These are phyloP conservation scores for Fusarium coicis DNA, from an alignment of 2,329 filamentous ascomycete genomes.

Conservation along the genomic window DNA sequence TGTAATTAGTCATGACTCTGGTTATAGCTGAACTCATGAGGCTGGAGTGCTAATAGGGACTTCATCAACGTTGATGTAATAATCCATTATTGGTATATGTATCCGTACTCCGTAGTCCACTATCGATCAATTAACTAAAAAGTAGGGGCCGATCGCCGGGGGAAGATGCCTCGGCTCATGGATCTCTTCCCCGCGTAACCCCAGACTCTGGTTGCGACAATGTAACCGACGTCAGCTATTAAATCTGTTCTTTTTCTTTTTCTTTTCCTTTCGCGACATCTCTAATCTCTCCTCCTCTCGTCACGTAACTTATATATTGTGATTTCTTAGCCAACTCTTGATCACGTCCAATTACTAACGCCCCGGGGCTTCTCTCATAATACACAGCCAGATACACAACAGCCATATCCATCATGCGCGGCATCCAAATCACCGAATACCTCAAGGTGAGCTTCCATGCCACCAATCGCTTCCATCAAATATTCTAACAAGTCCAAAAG, in stretches of 20 bases:
- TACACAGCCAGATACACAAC: not conserved
- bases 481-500: constrained; percentile 53
- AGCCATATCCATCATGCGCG: constrained; percentile 69
- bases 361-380: not conserved
- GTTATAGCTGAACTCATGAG: not conserved
- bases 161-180: constrained; percentile 45
- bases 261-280: not conserved
- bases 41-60: not conserved
- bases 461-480: not conserved
- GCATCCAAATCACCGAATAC: constrained; percentile 78
- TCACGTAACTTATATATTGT: not conserved
- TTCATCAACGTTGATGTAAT: not conserved
- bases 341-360: too few species aligned
- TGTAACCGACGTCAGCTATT: constrained; percentile 29
- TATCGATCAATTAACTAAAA: not conserved
- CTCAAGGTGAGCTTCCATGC: constrained; percentile 68
- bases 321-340: not conserved
- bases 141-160: constrained; percentile 17
- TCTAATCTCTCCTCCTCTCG: not conserved
- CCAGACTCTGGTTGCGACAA: constrained; percentile 18
- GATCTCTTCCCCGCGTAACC: constrained; percentile 39
- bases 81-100: too few species aligned
- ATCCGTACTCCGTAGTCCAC: not conserved
- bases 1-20: not conserved
- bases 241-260: constrained; percentile 7